Evolutionary conservation across 495 filamentous ascomycete species (phyloP).

Genomic region (Aspergillus conjunctus): DNA sequence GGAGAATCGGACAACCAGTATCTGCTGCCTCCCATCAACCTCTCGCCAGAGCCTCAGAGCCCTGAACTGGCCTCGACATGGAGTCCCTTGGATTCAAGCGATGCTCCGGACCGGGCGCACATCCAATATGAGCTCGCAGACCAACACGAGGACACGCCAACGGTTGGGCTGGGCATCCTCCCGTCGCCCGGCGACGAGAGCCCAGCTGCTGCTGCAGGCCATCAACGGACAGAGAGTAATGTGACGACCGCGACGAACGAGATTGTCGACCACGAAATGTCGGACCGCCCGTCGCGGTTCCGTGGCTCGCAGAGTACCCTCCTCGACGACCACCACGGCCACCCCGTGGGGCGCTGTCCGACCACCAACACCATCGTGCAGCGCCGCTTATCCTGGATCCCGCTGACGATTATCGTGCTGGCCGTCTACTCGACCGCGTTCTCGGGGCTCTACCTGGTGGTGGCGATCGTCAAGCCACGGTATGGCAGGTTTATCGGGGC

Average conservation of each 20-base stretch:
- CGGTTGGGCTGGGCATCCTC: constrained; percentile 13
- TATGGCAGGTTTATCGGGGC: constrained; percentile 58
- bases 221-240: constrained; percentile 8
- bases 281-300: constrained; percentile 5
- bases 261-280: not conserved
- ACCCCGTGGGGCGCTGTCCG: constrained; percentile 11
- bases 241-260: not conserved
- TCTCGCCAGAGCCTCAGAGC: not conserved
- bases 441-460: constrained; percentile 63
- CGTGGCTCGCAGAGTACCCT: constrained; percentile 4
- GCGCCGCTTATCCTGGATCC: constrained; percentile 57
- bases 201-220: too few species aligned
- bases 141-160: not conserved
- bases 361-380: constrained; percentile 28
- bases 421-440: constrained; percentile 68
- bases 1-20: not conserved
- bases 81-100: not conserved
- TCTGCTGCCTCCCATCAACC: not conserved
- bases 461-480: constrained; percentile 59
- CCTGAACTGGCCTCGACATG: not conserved
- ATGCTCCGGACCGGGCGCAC: not conserved
- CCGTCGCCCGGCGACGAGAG: not conserved
- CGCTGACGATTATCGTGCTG: constrained; percentile 57
- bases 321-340: not conserved
- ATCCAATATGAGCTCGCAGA: not conserved